Base-by-base conservation (phyloP, 345 rosid species). In the Adansonia digitata region DNA sequence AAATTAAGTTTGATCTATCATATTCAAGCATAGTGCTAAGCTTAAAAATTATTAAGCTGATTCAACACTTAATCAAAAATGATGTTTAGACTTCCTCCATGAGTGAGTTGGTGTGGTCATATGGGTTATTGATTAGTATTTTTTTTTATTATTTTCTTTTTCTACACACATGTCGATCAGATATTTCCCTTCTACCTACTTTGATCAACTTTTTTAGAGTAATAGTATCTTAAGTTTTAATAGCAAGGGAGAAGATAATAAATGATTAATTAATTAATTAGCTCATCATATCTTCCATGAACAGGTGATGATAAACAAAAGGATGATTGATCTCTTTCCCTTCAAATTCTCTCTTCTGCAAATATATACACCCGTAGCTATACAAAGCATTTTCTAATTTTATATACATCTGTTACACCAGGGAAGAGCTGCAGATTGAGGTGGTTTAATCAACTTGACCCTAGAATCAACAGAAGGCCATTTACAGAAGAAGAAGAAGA, bases 381-480 rank as follows among this genome's bases (percentile, higher is more conserved):
- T 53, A 18, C 10, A 5, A 1, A 2, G 12, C 12, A n/a, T 55
- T 22, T 20, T 13, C 45, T 37, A 64, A 39, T 18, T 63, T 10
- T 52, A n/a, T 37, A 77, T 24, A 14, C 39, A 39, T 27, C 75
- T 26, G 62, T 3, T 75, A 55, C 43, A 18, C 27, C 73, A 89
- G 91, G 93, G 72, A 89, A 89, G 78, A 89, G 93, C n/a, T 89
- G 91, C 79, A 86, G 93, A 82, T 82, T 89, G 84, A 89, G 93
- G 75, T 89, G 93, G 93, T 89, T 76, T 69, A 89, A 89, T 73
- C 93, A 89, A 81, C 82, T 89, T 18, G 93, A 89, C 77, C 93
- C 93, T 35, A 82, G 83, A 56, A 89, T 89, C 85, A 89, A 87
- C 59, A 78, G 84, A 74, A 80, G 81, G 18, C 93, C 91, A 0